Base-by-base conservation (phyloP, 345 rosid genomes). In the Populus pruinosa region DNA sequence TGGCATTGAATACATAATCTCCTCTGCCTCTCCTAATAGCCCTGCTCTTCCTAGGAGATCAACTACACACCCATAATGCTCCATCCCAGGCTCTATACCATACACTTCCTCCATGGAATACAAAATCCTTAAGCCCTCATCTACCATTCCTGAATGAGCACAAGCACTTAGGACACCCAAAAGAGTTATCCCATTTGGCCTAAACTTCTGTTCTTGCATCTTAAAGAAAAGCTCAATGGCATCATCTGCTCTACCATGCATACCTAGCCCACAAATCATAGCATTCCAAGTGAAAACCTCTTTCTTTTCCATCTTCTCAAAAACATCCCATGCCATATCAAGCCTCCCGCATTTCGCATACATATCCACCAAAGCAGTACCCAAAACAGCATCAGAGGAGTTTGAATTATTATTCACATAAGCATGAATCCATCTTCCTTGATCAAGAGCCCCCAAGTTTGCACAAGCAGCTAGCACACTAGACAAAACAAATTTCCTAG, bases 31-130 rank as follows among this genome's bases (percentile, higher is more conserved):
- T 0, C 13, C 71, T 49, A 87, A 77, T 9, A 17, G 39, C 61
- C 90, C 90, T 63, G 86, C 83, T 53, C 87, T 82, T 69, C 86
- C 88, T 18, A 84, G 61, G 21, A 84, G 80, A 72, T 85, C 87
- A 50, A 87, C 90, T 41, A 81, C 75, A 47, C 90, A 83, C 2
- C 90, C 87, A 69, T 85, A 87, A 61, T 86, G 87, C 82, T 86
- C 88, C 64, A 83, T 38, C 13, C 78, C 73, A 9, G 87, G 90
- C 47, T 77, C 84, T 71, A 87, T 55, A 11, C 69, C 84, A 59
- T 64, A 84, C 59, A 41, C 38, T 36, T 47, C 71, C 72, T 69
- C 63, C 90, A 87, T 87, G 10, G 82, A 71, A 21, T 73, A 53
- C 13, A 85, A 79, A 39, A 84, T 39, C 56, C 65, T 31, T 43